Base-by-base conservation (phyloP, 1,284 basidiomycete genomes). In the Cryptococcus maquisensis region DNA sequence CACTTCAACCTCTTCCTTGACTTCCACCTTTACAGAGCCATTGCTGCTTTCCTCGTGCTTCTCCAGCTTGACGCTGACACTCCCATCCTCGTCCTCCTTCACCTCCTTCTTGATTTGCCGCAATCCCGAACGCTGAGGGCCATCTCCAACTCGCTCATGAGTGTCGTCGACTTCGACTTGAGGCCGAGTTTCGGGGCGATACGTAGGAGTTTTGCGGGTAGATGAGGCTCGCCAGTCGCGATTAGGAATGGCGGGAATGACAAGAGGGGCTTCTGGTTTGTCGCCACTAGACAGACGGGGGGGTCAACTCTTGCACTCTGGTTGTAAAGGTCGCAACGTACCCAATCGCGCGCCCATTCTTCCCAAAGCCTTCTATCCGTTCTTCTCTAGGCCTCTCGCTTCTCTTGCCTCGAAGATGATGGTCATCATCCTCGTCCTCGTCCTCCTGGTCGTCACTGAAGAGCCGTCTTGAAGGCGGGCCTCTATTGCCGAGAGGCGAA, bases 141-240 rank as follows among this genome's bases (percentile, higher is more conserved):
- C 88, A 49, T 82, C 81, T 2, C 88, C 88, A 0, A 83, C 85
- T 21, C 80, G 67, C 45, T 77, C 75, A 49, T 70, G 68, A 5
- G 65, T 70, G 10, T 63, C 56, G 10, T 69, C 55, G 16, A 60
- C 51, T 18, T 73, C 72, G 20, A 59, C 52, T 5, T 51, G 41
- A 38, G 78, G 77, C 28, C 59, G 60, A 9, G 59, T 54, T 6
- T 84, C 81, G 1, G 90, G 90, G 9, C 88, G 79, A 54, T 71
- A 74, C 80, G 89, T 57, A 80, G 82, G 57, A 69, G 67, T 32
- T 20, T 37, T 39, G 65, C 77, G 69, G 68, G 63, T 78, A 20
- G 87, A 87, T 9, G 85, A 75, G 53, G 85, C 85, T 44, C 88
- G 80, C 92, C 93, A 97, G 70, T 96, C 92, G 36, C 83, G 82